phyloP scores from a whole-genome alignment of 768 basidiomycete genomes.

The Dentipellis sp. region DNA sequence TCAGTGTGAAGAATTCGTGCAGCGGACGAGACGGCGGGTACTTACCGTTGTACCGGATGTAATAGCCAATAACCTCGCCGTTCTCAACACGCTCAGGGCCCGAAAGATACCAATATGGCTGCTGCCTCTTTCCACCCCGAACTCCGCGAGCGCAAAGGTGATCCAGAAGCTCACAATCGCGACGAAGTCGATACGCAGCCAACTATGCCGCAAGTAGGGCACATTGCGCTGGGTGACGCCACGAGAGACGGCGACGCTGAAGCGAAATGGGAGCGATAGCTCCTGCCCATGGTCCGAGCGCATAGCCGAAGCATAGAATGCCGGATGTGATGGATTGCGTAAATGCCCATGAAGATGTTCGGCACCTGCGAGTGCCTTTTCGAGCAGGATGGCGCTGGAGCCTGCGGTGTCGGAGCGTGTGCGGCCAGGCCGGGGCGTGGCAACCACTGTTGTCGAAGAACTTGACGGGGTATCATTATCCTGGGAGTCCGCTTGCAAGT shows the following conservation, averaged over 20 bases:
- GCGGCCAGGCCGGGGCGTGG: slow-evolving; percentile 10
- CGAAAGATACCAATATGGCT: slow-evolving; percentile 83
- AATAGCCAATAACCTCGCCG: slow-evolving; percentile 73
- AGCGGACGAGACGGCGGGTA: neutral
- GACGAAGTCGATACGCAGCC: slow-evolving; percentile 84
- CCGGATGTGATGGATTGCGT: slow-evolving; percentile 37
- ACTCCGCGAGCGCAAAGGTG: slow-evolving; percentile 59
- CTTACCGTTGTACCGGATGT: slow-evolving; percentile 87
- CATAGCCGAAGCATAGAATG: slow-evolving; percentile 41
- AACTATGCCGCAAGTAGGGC: slow-evolving; percentile 88
- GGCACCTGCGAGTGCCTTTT: slow-evolving; percentile 24
- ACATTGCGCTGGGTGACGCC: slow-evolving; percentile 57
- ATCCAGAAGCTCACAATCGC: slow-evolving; percentile 87
- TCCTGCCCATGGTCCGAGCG: slow-evolving; percentile 34
- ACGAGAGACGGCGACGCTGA: slow-evolving; percentile 46
- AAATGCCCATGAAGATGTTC: slow-evolving; percentile 29
- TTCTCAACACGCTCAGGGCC: slow-evolving; percentile 79
- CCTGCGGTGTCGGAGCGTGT: slow-evolving; percentile 22
- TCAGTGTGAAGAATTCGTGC: neutral
- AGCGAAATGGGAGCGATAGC: slow-evolving; percentile 49
- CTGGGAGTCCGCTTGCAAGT: neutral
- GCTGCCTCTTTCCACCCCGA: slow-evolving; percentile 54
- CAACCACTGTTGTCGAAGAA: slow-evolving; percentile 10
- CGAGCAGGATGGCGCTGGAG: slow-evolving; percentile 23
- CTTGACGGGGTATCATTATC: slow-evolving; percentile 2